Evolutionary conservation across 225 moss, liverwort and hornwort genomes (phyloP).

Genomic region (Sphagnum tenellum): DNA sequence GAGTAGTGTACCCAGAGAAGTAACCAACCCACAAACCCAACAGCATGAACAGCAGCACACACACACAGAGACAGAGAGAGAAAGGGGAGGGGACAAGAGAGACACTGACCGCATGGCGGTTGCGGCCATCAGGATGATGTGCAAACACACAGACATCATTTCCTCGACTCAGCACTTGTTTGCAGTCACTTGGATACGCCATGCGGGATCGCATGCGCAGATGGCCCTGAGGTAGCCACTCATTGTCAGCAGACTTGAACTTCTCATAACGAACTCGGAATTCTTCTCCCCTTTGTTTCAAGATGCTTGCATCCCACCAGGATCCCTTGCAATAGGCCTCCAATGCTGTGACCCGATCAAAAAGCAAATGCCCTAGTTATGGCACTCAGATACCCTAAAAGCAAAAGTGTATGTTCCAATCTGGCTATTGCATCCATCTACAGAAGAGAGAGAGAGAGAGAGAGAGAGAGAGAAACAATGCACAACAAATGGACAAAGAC

Average conservation of each 20-base stretch:
- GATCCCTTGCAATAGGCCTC: constrained; percentile 52
- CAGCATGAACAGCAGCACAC: background rate
- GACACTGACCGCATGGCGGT: constrained; percentile 2
- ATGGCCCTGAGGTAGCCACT: constrained; percentile 34
- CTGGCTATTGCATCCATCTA: too few relatives aligned
- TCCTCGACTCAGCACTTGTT: constrained; percentile 9
- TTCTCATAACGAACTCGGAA: constrained; percentile 31
- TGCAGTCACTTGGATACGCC: constrained; percentile 19
- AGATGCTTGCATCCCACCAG: constrained; percentile 46
- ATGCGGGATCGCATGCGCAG: constrained; percentile 43
- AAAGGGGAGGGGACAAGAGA: background rate
- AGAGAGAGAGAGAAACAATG: too few relatives aligned
- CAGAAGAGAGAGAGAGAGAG: too few relatives aligned
- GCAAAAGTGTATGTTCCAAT: too few relatives aligned
- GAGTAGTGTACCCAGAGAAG: background rate
- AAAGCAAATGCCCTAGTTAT: background rate
- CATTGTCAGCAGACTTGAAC: constrained; percentile 10
- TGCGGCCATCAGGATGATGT: constrained; percentile 22
- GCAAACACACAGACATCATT: constrained; percentile 50
- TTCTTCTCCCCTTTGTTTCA: constrained; percentile 13
- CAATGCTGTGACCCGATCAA: constrained; percentile 18
- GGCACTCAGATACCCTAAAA: too few relatives aligned
- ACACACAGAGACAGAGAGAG: background rate
- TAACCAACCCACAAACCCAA: background rate
- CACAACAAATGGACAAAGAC: too few relatives aligned